Evolutionary conservation across 2,329 filamentous ascomycete species (phyloP), one percentile per base, ranked within the genome.

Genomic region (Colletotrichum sojae): DNA sequence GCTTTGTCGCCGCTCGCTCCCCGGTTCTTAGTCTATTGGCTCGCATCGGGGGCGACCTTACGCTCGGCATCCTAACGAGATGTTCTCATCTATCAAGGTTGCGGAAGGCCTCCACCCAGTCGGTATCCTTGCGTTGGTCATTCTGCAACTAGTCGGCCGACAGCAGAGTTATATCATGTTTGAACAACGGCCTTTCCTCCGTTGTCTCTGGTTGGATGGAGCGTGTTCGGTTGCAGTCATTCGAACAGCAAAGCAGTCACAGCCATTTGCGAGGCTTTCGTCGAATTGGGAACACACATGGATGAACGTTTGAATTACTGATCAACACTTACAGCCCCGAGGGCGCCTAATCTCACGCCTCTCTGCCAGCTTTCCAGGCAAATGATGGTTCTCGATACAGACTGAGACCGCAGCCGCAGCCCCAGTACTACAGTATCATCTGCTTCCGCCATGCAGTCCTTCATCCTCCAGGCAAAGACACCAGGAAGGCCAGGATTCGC

Each of bases 291-390:
- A 13, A 6, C 10, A 22, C 45, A 48, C 15, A 10, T 20, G 18
- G 45, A 48, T n/a, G 15, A 20, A 12, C 8, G 10, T 48, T 10
- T 20, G 45, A 48, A 43, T 45, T 65, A 45, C 46, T 52, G 22
- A 69, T 65, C 5, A 69, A 54, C 48, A 59, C 16, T 36, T 39
- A 13, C 55, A 43, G 16, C 43, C 54, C 5, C 6, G 39, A 36
- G 18, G 45, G n/a, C 25, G 16, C 15, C 25, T 6, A 25, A 27
- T 13, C 25, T 18, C 12, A 45, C 18, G 40, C 27, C 18, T 1
- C 22, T 48, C 16, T 43, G 53, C 48, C 46, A 43, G 43, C 36
- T 36, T 49, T n/a, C 16, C 10, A 22, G 18, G 25, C 40, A 45
- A 52, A 49, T 54, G 3, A 52, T 36, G 16, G 59, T 27, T 31